A percentile compares a stretch with the other conserved stretches of the same genome.
Evolutionary conservation across 1,139 yeast species (phyloP).

Genomic region (Candida tropicalis): DNA sequence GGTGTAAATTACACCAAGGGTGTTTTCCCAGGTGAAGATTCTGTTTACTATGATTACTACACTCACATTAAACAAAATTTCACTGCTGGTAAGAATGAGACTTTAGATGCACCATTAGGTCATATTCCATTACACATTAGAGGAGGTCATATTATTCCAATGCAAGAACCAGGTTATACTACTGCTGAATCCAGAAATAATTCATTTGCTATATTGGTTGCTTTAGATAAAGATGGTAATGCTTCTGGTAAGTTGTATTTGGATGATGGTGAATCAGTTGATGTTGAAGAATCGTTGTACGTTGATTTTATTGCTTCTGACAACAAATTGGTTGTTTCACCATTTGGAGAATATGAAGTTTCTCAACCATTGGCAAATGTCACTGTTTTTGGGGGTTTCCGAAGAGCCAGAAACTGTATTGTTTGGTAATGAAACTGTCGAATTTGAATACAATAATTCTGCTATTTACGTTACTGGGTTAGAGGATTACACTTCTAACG

Average conservation of each 20-base stretch:
- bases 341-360: constrained; percentile 23
- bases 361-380: constrained; percentile 27
- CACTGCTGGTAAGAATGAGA: constrained; percentile 23
- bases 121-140: constrained; percentile 25
- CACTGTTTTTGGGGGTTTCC: constrained; percentile 28
- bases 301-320: constrained; percentile 22
- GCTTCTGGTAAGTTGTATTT: constrained; percentile 24
- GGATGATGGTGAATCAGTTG: constrained; percentile 32
- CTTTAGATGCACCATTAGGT: constrained; percentile 26
- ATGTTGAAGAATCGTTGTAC: constrained; percentile 20
- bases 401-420: constrained; percentile 22
- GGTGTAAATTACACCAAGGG: constrained; percentile 26
- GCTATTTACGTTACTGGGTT: constrained; percentile 22
- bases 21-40: constrained; percentile 26
- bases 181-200: constrained; percentile 29
- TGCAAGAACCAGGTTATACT: constrained; percentile 35
- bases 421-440: constrained; percentile 19
- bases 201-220: constrained; percentile 31
- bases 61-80: constrained; percentile 24
- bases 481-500: constrained; percentile 17
- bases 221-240: constrained; percentile 23
- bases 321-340: constrained; percentile 18
- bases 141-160: constrained; percentile 25
- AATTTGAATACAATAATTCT: constrained; percentile 17
- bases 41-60: constrained; percentile 38